Conservation (phyloP, 352 stramenopile genomes). For the Pythium coloratum region DNA sequence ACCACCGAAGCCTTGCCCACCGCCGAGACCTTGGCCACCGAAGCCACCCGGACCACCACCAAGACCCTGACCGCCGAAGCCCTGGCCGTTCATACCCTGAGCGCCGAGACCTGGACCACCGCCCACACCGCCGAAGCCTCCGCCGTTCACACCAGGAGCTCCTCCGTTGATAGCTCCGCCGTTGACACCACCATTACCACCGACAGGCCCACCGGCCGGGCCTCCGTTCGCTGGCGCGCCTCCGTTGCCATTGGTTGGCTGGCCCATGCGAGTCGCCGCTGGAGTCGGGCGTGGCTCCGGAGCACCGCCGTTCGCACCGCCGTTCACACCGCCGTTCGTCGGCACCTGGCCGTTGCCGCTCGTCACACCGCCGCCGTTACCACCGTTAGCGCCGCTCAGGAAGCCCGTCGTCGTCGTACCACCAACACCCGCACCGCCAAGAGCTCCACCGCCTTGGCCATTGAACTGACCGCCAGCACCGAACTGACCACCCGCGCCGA, state of each 20-base stretch:
- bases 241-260: not conserved
- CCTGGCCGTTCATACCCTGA: slow-evolving; percentile 7
- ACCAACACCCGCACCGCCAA: slow-evolving; percentile 3
- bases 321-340: no score
- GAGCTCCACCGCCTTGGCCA: not conserved
- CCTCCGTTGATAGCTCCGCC: not conserved
- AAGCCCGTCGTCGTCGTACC: not conserved
- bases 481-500: not conserved
- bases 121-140: slow-evolving; percentile 8
- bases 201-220: not conserved
- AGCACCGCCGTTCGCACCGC: not conserved
- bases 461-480: slow-evolving; percentile 7
- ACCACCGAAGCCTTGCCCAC: not conserved
- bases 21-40: not conserved
- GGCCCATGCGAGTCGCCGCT: slow-evolving; percentile 2
- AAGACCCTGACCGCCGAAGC: slow-evolving; percentile 2
- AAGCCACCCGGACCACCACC: not conserved
- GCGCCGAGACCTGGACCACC: not conserved
- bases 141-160: not conserved
- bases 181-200: not conserved
- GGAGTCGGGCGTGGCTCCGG: slow-evolving; percentile 6
- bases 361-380: not conserved
- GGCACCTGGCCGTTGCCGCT: not conserved
- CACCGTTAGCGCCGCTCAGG: not conserved
- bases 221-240: not conserved